Conservation (phyloP, 768 basidiomycete species). For the Chiua virens region DNA sequence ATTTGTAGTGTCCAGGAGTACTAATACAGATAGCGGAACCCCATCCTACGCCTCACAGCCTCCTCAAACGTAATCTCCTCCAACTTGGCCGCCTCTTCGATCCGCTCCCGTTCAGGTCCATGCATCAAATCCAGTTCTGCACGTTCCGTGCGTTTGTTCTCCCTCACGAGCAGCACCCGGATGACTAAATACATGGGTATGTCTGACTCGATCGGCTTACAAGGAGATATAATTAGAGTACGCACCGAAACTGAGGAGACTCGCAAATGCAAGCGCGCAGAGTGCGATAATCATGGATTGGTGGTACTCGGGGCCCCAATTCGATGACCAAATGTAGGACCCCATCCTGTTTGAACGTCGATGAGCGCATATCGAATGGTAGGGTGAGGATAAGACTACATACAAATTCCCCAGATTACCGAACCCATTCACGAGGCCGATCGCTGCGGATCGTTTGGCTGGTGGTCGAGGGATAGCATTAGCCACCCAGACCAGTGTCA, state of each 20-base stretch:
- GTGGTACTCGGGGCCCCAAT: conserved; percentile 62
- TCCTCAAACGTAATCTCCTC: conserved; percentile 62
- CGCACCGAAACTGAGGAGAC: conserved; percentile 37
- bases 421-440: conserved; percentile 60
- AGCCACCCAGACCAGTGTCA: conserved; percentile 61
- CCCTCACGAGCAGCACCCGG: conserved; percentile 42
- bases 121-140: conserved; percentile 47
- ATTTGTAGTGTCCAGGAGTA: too few species aligned
- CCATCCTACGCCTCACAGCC: conserved; percentile 55
- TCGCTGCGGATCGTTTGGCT: conserved; percentile 52
- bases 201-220: not conserved
- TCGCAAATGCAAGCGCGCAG: conserved; percentile 34
- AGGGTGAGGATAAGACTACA: conserved; percentile 14
- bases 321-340: conserved; percentile 60
- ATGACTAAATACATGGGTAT: conserved; percentile 32
- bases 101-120: conserved; percentile 46
- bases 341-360: conserved; percentile 44
- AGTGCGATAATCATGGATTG: conserved; percentile 58
- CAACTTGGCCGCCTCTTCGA: conserved; percentile 57
- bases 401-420: conserved; percentile 62
- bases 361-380: not conserved
- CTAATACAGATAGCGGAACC: conserved; percentile 59
- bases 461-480: conserved; percentile 63
- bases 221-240: not conserved
- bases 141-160: conserved; percentile 51